Evolutionary conservation across 208 protist genomes (phyloP), one percentile per base, ranked within the genome.

Genomic region (Balamuthia mandrillaris): DNA sequence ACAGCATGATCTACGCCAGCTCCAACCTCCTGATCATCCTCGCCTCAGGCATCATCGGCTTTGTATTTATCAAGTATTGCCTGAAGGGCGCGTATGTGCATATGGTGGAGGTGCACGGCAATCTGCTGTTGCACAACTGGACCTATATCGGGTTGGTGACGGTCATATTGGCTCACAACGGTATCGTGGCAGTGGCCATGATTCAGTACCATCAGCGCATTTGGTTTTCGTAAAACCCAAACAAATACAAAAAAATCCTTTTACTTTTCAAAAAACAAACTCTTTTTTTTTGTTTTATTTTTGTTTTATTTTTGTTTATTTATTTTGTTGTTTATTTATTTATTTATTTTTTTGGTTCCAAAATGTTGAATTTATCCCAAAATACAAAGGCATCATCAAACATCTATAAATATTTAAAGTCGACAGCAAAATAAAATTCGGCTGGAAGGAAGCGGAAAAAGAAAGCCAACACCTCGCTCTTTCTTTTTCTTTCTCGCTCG

Each of bases 131-230:
- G 31, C 68, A 78, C 68, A 81, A 81, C 49, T 44, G 37, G 29
- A 81, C 74, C 37, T 81, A 81, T 39, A 81, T 81, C 1, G 74
- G 74, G 9, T 81, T 81, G 24, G 74, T 81, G 18, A 52, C 63
- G 74, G 65, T 74, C 27, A n/a, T 52, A n/a, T 10, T 52, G 47
- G 47, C 47, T 52, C 47, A 10, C 47, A 10, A 10, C 47, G 47
- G 74, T n/a, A n/a, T 81, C 35, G 12, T 81, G 44, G 74, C 74
- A 24, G 54, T 81, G 7, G 49, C 47, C 39, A 81, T 81, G 18
- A 42, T 81, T 5, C 74, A 81, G 74, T 81, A 63, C 41, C 74
- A 81, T 21, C 74, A 81, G 54, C 47, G 54, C 4, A 42, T 81
- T 5, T 81, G 74, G 74, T 81, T 3, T 81, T 81, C 49, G 63